Base-by-base conservation (phyloP, 2,329 filamentous ascomycete species). In the Neurospora crassa region DNA sequence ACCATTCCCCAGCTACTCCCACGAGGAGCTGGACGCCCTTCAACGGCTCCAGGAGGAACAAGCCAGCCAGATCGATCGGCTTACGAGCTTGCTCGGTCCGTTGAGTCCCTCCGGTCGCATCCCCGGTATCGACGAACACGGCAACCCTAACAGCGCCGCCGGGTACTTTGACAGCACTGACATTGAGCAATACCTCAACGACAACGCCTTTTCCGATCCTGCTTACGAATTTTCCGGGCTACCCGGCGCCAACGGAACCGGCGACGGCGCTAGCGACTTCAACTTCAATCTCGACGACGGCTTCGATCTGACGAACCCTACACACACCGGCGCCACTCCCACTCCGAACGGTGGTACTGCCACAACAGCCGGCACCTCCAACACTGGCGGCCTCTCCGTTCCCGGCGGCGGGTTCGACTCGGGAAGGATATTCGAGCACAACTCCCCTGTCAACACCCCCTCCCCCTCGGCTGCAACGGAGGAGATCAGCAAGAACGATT, bases 1-100 rank as follows among this genome's bases (percentile, higher is more conserved):
- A 0, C 79, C 79, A 16, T 82, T 93, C 24, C 53, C 53, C 24
- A 63, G 14, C 24, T 63, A 63, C 29, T 34, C 53, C 53, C 84
- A 87, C 69, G 86, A 90, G 47, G 92, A 97, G 73, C 87, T 97
- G 40, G 92, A 96, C 69, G 87, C 91, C 40, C 85, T 98, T 2
- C 89, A 92, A 74, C 90, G 90, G 63, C 84, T 97, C 76, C 92
- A 96, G 78, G 88, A 89, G 34, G 90, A 95, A 72, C 94, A 97
- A 77, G 90, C 91, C 72, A 86, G 86, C 68, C 91, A 92, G 68
- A 91, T 97, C 1, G 88, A 92, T 73, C 89, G 92, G 71, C 84
- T 97, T 11, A 89, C 89, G 69, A 89, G 88, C 70, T 83, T 93
- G 18, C 85, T 97, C 8, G 90, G 92, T 7, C 94, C 94, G 0